Evolutionary conservation across 2,329 filamentous ascomycete genomes (phyloP).

Genomic region (Macrophomina phaseolina): DNA sequence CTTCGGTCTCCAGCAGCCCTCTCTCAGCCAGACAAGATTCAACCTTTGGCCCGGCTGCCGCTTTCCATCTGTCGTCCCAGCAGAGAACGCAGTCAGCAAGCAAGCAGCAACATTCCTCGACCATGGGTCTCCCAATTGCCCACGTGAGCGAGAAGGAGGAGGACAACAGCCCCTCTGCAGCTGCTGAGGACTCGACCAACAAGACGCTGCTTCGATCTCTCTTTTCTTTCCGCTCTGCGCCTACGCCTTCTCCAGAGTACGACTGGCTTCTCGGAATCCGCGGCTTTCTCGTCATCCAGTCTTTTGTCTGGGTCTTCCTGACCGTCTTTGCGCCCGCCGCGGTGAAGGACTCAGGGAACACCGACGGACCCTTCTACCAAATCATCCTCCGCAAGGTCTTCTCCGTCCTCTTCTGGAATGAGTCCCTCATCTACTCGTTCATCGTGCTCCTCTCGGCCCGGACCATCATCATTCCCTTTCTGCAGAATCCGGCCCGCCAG

Average conservation of each 20-base stretch:
- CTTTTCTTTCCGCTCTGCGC: constrained; percentile 25
- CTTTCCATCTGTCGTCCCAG: constrained; percentile 4
- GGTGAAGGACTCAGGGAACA: constrained; percentile 41
- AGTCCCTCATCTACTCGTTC: constrained; percentile 52
- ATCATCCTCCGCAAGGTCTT: constrained; percentile 51
- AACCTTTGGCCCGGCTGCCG: background rate
- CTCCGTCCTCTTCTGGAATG: constrained; percentile 54
- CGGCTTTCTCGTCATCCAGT: constrained; percentile 50
- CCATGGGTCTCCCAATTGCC: constrained; percentile 19
- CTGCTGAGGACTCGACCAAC: background rate
- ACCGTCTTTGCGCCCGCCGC: constrained; percentile 51
- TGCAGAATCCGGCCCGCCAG: constrained; percentile 42
- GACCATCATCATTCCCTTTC: constrained; percentile 50
- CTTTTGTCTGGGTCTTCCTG: constrained; percentile 54
- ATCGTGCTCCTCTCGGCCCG: constrained; percentile 55
- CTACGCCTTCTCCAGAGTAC: constrained; percentile 27
- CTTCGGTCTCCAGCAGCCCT: background rate
- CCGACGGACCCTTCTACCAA: constrained; percentile 48
- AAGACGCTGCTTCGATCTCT: constrained; percentile 5
- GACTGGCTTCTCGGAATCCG: constrained; percentile 52
- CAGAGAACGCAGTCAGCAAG: constrained; percentile 18
- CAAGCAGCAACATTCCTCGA: background rate
- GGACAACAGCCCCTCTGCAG: background rate
- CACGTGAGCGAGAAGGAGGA: constrained; percentile 13
- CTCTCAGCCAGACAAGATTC: constrained; percentile 11